Percentiles rank a stretch among this genome's conserved stretches.
Evolutionary conservation across 345 rosid genomes (phyloP).

Genomic region (Rhizophora mangle): DNA sequence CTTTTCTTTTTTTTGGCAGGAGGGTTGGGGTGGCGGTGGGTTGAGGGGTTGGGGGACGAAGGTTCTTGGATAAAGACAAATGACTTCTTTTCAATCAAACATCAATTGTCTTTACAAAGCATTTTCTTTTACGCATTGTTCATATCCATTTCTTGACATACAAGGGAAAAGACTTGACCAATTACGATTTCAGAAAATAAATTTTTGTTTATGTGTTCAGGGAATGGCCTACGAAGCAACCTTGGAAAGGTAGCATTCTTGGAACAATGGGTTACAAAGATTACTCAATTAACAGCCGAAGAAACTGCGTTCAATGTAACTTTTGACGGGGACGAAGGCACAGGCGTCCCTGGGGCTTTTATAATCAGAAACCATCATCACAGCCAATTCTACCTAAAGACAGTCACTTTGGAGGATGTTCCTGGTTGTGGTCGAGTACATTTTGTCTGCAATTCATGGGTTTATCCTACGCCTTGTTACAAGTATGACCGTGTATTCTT

Average conservation of each 20-base stretch:
- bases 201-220: slow-evolving; percentile 25
- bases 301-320: slow-evolving; percentile 45
- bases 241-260: slow-evolving; percentile 58
- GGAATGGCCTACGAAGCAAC: slow-evolving; percentile 42
- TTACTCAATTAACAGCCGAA: slow-evolving; percentile 45
- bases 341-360: slow-evolving; percentile 73
- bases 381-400: slow-evolving; percentile 62
- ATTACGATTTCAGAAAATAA: neutral
- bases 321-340: slow-evolving; percentile 68
- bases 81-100: neutral
- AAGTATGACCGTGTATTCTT: slow-evolving; percentile 72
- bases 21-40: neutral
- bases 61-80: neutral
- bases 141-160: neutral
- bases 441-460: slow-evolving; percentile 92
- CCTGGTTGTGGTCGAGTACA: slow-evolving; percentile 56
- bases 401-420: slow-evolving; percentile 49
- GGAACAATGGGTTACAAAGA: slow-evolving; percentile 59
- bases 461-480: slow-evolving; percentile 69
- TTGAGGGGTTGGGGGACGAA: neutral
- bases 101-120: neutral
- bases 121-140: neutral
- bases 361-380: slow-evolving; percentile 61
- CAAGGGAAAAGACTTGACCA: neutral
- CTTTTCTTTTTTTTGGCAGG: too few species aligned